Conservation (phyloP, 768 basidiomycete species). For the Leccinum disarticulatum region DNA sequence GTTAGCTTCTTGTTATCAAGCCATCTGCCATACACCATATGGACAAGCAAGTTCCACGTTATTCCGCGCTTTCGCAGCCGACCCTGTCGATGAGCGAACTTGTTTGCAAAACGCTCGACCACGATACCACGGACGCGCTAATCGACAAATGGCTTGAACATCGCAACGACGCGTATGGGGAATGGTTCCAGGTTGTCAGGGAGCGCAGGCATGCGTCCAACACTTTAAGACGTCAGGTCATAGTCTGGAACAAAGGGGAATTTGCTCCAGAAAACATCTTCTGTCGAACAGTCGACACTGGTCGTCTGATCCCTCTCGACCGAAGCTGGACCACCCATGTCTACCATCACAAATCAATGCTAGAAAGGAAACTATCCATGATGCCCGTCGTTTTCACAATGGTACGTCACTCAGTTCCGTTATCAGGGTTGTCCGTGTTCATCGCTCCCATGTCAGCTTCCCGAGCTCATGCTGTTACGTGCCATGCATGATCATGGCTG, state of each 20-base stretch:
- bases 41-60: conserved; percentile 35
- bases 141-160: conserved; percentile 86
- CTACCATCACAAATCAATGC: conserved; percentile 75
- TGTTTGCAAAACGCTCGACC: conserved; percentile 73
- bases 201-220: conserved; percentile 61
- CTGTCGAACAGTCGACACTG: conserved; percentile 75
- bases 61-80: conserved; percentile 67
- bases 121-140: conserved; percentile 73
- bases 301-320: conserved; percentile 75
- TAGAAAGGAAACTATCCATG: conserved; percentile 70
- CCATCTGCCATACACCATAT: conserved; percentile 15
- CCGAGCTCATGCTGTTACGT: conserved; percentile 75
- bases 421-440: background rate
- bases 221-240: conserved; percentile 49
- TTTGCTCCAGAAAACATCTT: conserved; percentile 81
- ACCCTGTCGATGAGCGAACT: conserved; percentile 75
- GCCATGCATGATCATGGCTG: conserved; percentile 82
- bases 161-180: conserved; percentile 70
- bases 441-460: conserved; percentile 46
- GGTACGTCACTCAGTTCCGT: conserved; percentile 40
- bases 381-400: conserved; percentile 81
- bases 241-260: conserved; percentile 62
- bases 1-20: conserved; percentile 12
- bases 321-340: conserved; percentile 82
- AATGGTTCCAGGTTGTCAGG: conserved; percentile 72